phyloP scores from a whole-genome alignment of 2,329 filamentous ascomycete species.

The Ilyonectria mors-panacis region DNA sequence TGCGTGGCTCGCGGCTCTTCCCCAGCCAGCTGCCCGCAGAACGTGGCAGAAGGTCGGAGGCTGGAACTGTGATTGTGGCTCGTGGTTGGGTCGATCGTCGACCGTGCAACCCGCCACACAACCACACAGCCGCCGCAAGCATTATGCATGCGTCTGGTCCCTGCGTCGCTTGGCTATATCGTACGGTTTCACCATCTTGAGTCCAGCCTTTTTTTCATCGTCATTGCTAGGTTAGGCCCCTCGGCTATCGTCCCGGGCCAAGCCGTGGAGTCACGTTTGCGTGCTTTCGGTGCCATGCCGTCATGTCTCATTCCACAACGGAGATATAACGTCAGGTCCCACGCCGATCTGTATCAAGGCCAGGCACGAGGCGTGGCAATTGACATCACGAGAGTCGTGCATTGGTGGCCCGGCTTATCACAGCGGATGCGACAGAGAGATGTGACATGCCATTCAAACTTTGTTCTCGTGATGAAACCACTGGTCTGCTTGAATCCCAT shows the following conservation, averaged over 20 bases:
- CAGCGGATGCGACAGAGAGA: background rate
- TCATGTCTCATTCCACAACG: constrained; percentile 42
- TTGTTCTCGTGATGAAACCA: constrained; percentile 7
- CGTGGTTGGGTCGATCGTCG: constrained; percentile 32
- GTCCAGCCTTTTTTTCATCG: background rate
- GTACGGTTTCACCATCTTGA: constrained; percentile 1
- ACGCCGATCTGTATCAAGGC: constrained; percentile 15
- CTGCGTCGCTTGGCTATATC: background rate
- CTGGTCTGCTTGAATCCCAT: background rate
- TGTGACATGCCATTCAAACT: constrained; percentile 19
- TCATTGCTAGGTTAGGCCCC: background rate
- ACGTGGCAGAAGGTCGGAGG: constrained; percentile 28
- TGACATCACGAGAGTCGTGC: constrained; percentile 23
- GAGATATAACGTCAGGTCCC: constrained; percentile 23
- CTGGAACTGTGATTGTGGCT: constrained; percentile 27
- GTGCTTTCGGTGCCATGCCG: constrained; percentile 31
- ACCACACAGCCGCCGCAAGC: background rate
- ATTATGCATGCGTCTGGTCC: constrained; percentile 8
- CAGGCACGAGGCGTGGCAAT: background rate
- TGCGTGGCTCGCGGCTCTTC: constrained; percentile 34
- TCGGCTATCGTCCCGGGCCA: background rate
- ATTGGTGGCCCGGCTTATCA: background rate
- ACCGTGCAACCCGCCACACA: constrained; percentile 8
- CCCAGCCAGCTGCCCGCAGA: constrained; percentile 28
- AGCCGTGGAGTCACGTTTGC: background rate